Percentiles rank a stretch among this genome's conserved stretches.
Evolutionary conservation across 371 early-diverging fungal genomes (phyloP).

Genomic region (Apophysomyces elegans): DNA sequence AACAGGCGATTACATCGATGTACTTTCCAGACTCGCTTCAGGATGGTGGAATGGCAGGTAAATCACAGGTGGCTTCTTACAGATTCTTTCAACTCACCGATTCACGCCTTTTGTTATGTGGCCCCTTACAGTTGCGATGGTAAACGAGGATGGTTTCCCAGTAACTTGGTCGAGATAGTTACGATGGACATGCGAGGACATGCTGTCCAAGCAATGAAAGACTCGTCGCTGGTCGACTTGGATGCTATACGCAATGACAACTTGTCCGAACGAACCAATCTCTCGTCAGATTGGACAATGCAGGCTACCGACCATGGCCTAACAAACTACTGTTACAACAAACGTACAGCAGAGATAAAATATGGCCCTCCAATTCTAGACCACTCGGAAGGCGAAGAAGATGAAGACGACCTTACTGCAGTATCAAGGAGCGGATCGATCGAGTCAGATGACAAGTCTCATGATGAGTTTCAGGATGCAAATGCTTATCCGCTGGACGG

Average conservation of each 20-base stretch:
- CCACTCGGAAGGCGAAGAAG: neutral
- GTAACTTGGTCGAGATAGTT: conserved; percentile 72
- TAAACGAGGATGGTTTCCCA: conserved; percentile 86
- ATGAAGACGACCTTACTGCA: neutral
- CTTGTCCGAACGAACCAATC: neutral
- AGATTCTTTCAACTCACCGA: no score
- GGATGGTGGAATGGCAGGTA: conserved; percentile 94
- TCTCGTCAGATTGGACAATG: conserved; percentile 37
- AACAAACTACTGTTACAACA: conserved; percentile 42
- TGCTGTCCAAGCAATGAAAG: conserved; percentile 14
- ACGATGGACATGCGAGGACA: conserved; percentile 8
- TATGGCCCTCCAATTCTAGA: neutral
- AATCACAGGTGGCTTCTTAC: neutral
- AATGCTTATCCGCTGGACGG: neutral
- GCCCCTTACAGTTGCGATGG: conserved; percentile 48
- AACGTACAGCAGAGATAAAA: conserved; percentile 22
- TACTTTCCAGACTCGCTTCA: conserved; percentile 78
- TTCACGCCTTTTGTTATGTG: no score
- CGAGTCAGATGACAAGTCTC: no score
- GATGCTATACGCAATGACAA: neutral
- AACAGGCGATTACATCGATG: conserved; percentile 81
- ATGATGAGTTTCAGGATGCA: neutral
- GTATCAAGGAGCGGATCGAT: neutral
- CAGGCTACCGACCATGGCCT: conserved; percentile 47
- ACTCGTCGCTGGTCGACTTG: neutral